These are phyloP conservation scores for Isatis tinctoria DNA, from an alignment of 345 rosid species.

Conservation along the genomic window DNA sequence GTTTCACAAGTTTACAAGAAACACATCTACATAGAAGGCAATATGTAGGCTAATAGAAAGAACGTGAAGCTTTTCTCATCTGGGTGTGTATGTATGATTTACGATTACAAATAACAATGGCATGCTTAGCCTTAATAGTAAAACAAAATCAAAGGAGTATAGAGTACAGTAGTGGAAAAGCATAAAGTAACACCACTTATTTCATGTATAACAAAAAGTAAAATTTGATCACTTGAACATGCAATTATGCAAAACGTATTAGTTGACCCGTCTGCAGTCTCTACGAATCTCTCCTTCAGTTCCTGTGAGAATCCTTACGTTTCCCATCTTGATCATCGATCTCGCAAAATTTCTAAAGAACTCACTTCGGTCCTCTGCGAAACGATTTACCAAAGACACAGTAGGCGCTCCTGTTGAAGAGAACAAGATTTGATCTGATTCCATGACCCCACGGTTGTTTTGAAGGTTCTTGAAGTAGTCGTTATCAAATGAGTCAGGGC, in stretches of 20 bases:
- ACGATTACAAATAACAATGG: background rate
- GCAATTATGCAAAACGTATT: background rate
- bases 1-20: background rate
- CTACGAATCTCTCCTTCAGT: slow-evolving; percentile 46
- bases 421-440: slow-evolving; percentile 61
- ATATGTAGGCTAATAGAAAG: too few species aligned
- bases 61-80: too few species aligned
- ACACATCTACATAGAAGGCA: background rate
- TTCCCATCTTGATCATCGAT: slow-evolving; percentile 61
- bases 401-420: slow-evolving; percentile 45
- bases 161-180: background rate
- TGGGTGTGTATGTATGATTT: too few species aligned
- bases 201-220: background rate
- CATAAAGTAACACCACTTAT: slow-evolving; percentile 13
- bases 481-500: slow-evolving; percentile 48
- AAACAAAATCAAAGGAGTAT: background rate
- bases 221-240: background rate
- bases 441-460: slow-evolving; percentile 47
- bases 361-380: slow-evolving; percentile 25
- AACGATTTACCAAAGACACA: slow-evolving; percentile 42
- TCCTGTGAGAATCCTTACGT: slow-evolving; percentile 44
- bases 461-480: slow-evolving; percentile 52
- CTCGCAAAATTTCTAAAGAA: slow-evolving; percentile 46
- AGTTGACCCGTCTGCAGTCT: slow-evolving; percentile 40
- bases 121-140: background rate